Percentiles rank a stretch among this genome's conserved stretches.
These are phyloP conservation scores for Pichia gijzeniarum DNA, from an alignment of 805 yeast genomes.

Conservation along the genomic window DNA sequence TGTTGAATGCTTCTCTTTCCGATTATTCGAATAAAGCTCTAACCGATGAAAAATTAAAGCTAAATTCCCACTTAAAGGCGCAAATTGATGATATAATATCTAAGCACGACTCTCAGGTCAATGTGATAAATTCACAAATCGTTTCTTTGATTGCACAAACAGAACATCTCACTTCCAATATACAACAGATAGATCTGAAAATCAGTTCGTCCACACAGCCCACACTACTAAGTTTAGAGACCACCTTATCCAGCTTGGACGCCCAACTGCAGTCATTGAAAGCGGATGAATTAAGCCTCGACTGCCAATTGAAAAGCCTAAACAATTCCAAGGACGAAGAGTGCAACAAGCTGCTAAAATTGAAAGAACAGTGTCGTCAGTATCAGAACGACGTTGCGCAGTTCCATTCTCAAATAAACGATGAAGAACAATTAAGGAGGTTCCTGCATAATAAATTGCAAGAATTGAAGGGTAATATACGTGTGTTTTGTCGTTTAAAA, in stretches of 20 bases:
- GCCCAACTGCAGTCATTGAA: not conserved
- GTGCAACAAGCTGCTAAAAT: slow-evolving; percentile 1
- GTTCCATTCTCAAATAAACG: slow-evolving; percentile 25
- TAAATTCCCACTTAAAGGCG: not conserved
- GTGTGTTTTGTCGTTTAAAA: slow-evolving; percentile 83
- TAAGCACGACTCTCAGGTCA: not conserved
- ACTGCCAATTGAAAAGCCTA: not conserved
- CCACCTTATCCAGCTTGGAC: slow-evolving; percentile 9
- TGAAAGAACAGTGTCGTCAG: slow-evolving; percentile 17
- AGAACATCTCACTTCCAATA: not conserved
- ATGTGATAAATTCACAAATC: not conserved
- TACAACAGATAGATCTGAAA: not conserved
- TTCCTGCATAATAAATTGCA: slow-evolving; percentile 67
- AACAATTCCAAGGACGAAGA: slow-evolving; percentile 11
- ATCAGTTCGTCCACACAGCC: not conserved
- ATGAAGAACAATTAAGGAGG: slow-evolving; percentile 40
- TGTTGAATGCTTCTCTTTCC: not conserved
- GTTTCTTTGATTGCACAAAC: not conserved
- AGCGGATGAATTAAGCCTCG: not conserved
- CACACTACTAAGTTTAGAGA: not conserved
- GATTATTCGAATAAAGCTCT: slow-evolving; percentile 6
- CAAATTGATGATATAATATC: not conserved
- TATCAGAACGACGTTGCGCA: slow-evolving; percentile 21
- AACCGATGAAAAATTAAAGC: not conserved
- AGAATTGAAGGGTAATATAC: slow-evolving; percentile 83